Evolutionary conservation across 306 rosid species (phyloP).

Genomic region (Mucuna pruriens): DNA sequence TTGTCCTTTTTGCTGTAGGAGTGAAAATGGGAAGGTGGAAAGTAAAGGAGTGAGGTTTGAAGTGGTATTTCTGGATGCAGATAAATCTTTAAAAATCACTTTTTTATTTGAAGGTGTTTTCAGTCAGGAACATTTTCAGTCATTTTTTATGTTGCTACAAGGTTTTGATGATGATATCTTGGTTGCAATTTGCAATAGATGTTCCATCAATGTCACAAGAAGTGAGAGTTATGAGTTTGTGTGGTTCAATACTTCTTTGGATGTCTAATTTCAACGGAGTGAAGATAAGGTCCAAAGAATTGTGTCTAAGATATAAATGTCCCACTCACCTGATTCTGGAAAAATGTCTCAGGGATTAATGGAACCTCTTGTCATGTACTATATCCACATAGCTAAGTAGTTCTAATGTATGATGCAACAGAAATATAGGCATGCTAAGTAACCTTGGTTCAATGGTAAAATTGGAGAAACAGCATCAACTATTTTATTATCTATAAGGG

Average conservation of each 20-base stretch:
- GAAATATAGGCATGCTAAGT: neutral
- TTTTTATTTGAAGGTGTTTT: neutral
- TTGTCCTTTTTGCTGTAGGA: neutral
- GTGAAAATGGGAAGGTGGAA: neutral
- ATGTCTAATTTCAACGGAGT: neutral
- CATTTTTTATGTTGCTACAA: neutral
- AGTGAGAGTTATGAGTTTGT: constrained; percentile 8
- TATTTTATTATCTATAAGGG: neutral
- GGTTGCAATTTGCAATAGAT: neutral
- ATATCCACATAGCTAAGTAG: neutral
- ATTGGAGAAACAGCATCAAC: neutral
- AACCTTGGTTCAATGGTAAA: neutral
- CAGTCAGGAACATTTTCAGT: neutral
- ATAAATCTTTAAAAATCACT: neutral
- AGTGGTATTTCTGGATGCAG: constrained; percentile 11
- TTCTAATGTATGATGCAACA: neutral
- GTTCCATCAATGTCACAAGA: neutral
- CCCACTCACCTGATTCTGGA: neutral
- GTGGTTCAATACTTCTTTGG: neutral
- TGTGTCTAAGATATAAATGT: neutral
- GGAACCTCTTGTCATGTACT: neutral
- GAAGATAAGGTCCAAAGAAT: neutral
- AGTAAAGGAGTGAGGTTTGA: neutral
- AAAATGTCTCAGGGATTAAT: neutral
- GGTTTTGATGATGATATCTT: neutral